Percentiles rank a stretch among this genome's conserved stretches.
Evolutionary conservation across 352 stramenopile species (phyloP).

Genomic region (Phytopythium mirpurense): DNA sequence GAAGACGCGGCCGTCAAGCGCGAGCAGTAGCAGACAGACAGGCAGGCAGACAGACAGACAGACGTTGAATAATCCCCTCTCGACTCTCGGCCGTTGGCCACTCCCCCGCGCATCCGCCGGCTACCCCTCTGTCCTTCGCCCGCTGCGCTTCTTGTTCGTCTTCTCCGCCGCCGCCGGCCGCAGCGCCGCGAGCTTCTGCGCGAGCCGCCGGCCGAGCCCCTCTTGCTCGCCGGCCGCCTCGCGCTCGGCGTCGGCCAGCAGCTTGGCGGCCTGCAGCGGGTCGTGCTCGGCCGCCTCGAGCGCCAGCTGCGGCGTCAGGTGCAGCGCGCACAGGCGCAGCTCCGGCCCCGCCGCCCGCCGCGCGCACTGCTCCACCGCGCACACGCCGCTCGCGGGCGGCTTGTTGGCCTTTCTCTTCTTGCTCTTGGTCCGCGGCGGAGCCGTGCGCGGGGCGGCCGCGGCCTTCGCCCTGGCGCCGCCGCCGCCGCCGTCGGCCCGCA

Average conservation of each 20-base stretch:
- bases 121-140: too few relatives aligned
- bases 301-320: slow-evolving; percentile 65
- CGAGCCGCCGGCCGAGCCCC: not conserved
- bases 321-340: slow-evolving; percentile 33
- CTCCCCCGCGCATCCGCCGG: too few relatives aligned
- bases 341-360: not conserved
- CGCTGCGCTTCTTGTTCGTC: not conserved
- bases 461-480: not conserved
- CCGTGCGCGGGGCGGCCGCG: too few relatives aligned
- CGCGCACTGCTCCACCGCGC: not conserved
- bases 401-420: slow-evolving; percentile 17
- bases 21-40: not conserved
- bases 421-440: slow-evolving; percentile 22
- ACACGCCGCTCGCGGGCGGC: not conserved
- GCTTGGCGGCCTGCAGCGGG: slow-evolving; percentile 50
- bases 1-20: not conserved
- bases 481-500: slow-evolving; percentile 26
- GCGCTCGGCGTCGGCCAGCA: slow-evolving; percentile 25
- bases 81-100: too few relatives aligned
- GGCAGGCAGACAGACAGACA: too few relatives aligned
- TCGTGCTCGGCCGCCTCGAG: slow-evolving; percentile 53
- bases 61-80: too few relatives aligned
- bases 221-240: not conserved
- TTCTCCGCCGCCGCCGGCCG: not conserved
- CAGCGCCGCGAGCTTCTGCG: not conserved